Conservation (phyloP, 1,139 yeast species). For the Saccharomyces hybrid region DNA sequence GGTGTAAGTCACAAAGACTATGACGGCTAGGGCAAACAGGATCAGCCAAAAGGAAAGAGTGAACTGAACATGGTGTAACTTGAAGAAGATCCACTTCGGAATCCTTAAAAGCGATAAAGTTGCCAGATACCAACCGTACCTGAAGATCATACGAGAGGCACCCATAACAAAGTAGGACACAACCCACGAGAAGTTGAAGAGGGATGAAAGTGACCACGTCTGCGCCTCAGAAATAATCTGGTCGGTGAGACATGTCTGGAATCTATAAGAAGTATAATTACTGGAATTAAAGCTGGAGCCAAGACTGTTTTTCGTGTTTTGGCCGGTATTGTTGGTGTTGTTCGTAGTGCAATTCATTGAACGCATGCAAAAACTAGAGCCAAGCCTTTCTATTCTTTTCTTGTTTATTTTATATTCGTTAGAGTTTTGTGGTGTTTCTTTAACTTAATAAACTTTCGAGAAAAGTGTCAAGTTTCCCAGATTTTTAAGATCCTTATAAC, state of each 20-base stretch:
- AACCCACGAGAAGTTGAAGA: slow-evolving; percentile 4
- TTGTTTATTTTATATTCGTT: background rate
- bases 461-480: background rate
- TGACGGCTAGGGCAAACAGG: slow-evolving; percentile 8
- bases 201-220: slow-evolving; percentile 3
- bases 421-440: background rate
- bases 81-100: slow-evolving; percentile 12
- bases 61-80: slow-evolving; percentile 11
- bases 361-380: background rate
- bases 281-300: background rate
- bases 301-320: background rate
- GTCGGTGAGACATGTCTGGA: background rate
- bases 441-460: background rate
- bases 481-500: background rate
- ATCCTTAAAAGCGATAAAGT: slow-evolving; percentile 10
- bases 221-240: background rate
- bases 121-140: slow-evolving; percentile 5
- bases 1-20: slow-evolving; percentile 9
- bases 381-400: background rate
- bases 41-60: slow-evolving; percentile 12
- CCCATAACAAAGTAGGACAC: slow-evolving; percentile 4
- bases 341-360: background rate
- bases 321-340: background rate
- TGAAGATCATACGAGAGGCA: slow-evolving; percentile 3
- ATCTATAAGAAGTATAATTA: background rate